phyloP scores from a whole-genome alignment of 495 filamentous ascomycete species.

The Neurospora sp. region DNA sequence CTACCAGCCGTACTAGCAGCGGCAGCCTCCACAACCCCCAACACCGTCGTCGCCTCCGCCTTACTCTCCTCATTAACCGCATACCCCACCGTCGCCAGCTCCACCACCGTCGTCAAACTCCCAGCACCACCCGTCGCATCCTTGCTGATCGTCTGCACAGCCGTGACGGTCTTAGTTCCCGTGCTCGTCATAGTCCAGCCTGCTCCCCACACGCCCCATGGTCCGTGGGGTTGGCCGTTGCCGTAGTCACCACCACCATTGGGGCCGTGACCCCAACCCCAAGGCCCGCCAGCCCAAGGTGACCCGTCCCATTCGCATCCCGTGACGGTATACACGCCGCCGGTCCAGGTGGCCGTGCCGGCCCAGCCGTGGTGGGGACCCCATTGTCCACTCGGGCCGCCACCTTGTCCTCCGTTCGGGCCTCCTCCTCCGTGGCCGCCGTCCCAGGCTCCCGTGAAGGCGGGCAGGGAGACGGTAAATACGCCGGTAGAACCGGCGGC shows the following conservation, averaged over 20 bases:
- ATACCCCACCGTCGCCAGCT: conserved; percentile 26
- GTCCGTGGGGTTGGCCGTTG: background rate
- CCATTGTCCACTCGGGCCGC: background rate
- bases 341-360: conserved; percentile 26
- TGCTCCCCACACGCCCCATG: conserved; percentile 36
- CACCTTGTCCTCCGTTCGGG: background rate
- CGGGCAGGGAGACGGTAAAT: conserved; percentile 29
- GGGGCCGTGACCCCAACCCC: conserved; percentile 26
- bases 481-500: conserved; percentile 30
- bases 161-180: conserved; percentile 21
- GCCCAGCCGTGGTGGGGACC: conserved; percentile 2
- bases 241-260: background rate
- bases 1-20: conserved; percentile 4
- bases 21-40: background rate
- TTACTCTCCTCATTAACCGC: conserved; percentile 28
- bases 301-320: conserved; percentile 36
- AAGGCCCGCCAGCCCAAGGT: conserved; percentile 37
- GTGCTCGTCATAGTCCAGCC: conserved; percentile 29
- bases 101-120: conserved; percentile 7
- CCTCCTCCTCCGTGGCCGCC: conserved; percentile 10
- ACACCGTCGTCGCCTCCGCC: background rate
- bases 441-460: conserved; percentile 30
- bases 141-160: conserved; percentile 26
- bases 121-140: conserved; percentile 13
- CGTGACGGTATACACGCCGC: conserved; percentile 36